Conservation (phyloP, 495 filamentous ascomycete species). For the Lichina pygmaea region DNA sequence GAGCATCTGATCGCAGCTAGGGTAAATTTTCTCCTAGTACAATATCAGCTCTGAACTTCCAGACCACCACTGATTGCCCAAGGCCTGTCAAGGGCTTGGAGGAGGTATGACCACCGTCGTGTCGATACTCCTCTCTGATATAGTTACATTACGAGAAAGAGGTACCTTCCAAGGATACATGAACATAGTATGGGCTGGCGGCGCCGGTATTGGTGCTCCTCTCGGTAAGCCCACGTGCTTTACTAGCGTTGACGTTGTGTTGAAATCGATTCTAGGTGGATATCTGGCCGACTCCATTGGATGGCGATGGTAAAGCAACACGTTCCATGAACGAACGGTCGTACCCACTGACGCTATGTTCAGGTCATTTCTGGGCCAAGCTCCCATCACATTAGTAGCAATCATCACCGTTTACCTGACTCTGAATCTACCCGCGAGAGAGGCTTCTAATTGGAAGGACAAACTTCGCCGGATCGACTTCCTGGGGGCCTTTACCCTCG, state of each 20-base stretch:
- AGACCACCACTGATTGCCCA: constrained; percentile 37
- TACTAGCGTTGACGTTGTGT: neutral
- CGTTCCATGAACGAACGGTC: neutral
- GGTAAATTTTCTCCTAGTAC: constrained; percentile 6
- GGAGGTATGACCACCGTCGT: constrained; percentile 70
- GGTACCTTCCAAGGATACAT: constrained; percentile 64
- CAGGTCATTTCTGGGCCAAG: constrained; percentile 48
- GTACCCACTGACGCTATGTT: neutral
- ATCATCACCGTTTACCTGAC: constrained; percentile 32
- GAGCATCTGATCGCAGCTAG: constrained; percentile 27
- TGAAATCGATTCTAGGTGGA: constrained; percentile 17
- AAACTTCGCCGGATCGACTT: constrained; percentile 61
- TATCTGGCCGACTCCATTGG: constrained; percentile 47
- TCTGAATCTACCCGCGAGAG: constrained; percentile 30
- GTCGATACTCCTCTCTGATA: constrained; percentile 50
- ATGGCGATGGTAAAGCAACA: constrained; percentile 43
- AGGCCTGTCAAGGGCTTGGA: constrained; percentile 16
- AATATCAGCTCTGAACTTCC: neutral
- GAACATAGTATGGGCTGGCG: constrained; percentile 52
- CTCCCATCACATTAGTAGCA: constrained; percentile 40
- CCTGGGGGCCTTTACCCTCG: constrained; percentile 39
- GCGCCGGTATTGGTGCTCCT: constrained; percentile 43
- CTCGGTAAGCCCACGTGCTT: constrained; percentile 18
- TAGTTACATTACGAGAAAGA: constrained; percentile 47
- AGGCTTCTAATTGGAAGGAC: constrained; percentile 27